phyloP scores from a whole-genome alignment of 2,329 filamentous ascomycete species.

The Akanthomyces lecanii region DNA sequence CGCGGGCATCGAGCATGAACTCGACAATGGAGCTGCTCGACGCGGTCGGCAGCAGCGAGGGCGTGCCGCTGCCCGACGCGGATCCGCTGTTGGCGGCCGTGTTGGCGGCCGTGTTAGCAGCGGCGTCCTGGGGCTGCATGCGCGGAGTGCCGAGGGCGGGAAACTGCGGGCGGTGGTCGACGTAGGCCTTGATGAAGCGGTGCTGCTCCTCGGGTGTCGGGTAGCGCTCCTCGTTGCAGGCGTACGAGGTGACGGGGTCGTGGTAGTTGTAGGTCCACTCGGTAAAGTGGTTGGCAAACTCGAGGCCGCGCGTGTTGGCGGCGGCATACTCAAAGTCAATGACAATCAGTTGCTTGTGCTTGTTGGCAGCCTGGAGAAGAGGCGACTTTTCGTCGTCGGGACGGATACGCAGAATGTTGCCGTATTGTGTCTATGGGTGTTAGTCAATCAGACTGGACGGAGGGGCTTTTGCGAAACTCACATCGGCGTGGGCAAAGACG shows the following conservation, averaged over 20 bases:
- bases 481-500: slow-evolving; percentile 97
- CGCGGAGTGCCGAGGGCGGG: slow-evolving; percentile 50
- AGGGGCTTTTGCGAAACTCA: slow-evolving; percentile 40
- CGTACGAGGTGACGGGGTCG: slow-evolving; percentile 59
- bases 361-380: slow-evolving; percentile 80
- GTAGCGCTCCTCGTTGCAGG: slow-evolving; percentile 66
- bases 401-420: slow-evolving; percentile 79
- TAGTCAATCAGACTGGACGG: neutral
- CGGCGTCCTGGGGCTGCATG: slow-evolving; percentile 39
- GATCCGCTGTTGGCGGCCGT: slow-evolving; percentile 18
- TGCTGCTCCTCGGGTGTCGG: slow-evolving; percentile 76
- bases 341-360: slow-evolving; percentile 93
- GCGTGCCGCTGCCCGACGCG: slow-evolving; percentile 19
- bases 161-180: slow-evolving; percentile 72
- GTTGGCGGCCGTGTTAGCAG: slow-evolving; percentile 22
- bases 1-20: slow-evolving; percentile 79
- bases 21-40: slow-evolving; percentile 54
- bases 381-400: slow-evolving; percentile 74
- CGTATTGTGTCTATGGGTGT: slow-evolving; percentile 78
- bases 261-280: slow-evolving; percentile 99
- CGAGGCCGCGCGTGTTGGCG: slow-evolving; percentile 78
- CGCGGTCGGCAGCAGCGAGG: slow-evolving; percentile 33
- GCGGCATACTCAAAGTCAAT: slow-evolving; percentile 98
- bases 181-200: slow-evolving; percentile 81
- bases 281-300: slow-evolving; percentile 97